Evolutionary conservation across 2,329 filamentous ascomycete species (phyloP), one percentile per base, ranked within the genome.

Genomic region (Clarireedia monteithiana): DNA sequence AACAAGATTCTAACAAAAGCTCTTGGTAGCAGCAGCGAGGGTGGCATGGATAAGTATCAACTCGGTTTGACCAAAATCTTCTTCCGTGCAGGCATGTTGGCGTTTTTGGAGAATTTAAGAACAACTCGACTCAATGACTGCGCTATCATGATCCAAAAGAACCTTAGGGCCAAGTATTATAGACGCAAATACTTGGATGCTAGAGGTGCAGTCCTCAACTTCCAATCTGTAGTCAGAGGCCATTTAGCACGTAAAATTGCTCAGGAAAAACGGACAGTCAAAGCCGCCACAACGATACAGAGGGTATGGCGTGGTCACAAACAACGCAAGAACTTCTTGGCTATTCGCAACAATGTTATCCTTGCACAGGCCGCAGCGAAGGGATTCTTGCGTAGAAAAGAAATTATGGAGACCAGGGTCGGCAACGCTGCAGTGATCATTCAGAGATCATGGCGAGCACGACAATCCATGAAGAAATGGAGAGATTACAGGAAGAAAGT

Each of bases 131-230:
- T 99, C 69, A 97, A 95, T 69, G 88, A 91, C 63, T 95, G 91
- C 64, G 94, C 94, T 12, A 89, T 95, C 65, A 88, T 99, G 84
- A 99, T 99, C 56, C 94, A 99, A 73, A 99, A 99, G 84, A 99
- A 99, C 68, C 75, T 99, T 55, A 88, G 85, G 62, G 91, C 90
- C 70, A 96, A 95, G 73, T 97, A 95, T 75, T 96, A 96, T 74
- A 86, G 94, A 57, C 87, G 87, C 65, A 88, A 87, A 67, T 99
- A 95, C 70, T 79, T 99, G 45, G 89, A 94, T 62, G 90, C 91
- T 53, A 84, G 92, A 50, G 81, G 87, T 57, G 84, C 91, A 20
- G 86, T 99, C 62, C 78, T 96, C 60, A 77, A 79, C 46, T 85
- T 91, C 60, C 94, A 99, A 73, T 82, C 92, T 48, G 78, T 86